Evolutionary conservation across 495 filamentous ascomycete species (phyloP), one percentile per base, ranked within the genome.

Genomic region (Clavariopsis aquatica): DNA sequence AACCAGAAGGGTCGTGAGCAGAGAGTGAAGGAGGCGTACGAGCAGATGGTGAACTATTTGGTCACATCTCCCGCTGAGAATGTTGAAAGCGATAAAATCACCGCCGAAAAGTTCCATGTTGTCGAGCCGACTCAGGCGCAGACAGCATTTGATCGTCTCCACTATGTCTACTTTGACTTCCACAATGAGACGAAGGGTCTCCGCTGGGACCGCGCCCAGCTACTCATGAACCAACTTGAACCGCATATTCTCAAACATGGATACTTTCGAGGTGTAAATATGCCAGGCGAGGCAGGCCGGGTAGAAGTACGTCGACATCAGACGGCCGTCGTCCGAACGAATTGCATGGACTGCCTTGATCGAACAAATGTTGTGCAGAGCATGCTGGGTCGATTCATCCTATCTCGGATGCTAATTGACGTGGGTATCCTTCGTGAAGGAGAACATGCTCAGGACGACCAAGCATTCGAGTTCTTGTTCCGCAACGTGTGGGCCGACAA

Each of bases 341-440:
- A 98, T 72, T 98, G 94, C 76, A 98, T 98, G 94, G 94, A 98
- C 78, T 98, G 95, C 69, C 83, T 98, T 12, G 94, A 98, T 76
- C 91, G 94, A 56, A 98, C 94, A 52, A 98, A 98, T 73, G 92
- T 98, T 10, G 89, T 98, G 1, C 94, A 98, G 74, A 94, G 89
- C 71, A 94, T 96, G 89, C 82, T 98, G 20, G 94, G 88, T 20
- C 88, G 92, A 54, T 92, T 85, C 83, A 87, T 87, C 13, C 76
- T 98, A n/a, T 93, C 89, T 54, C 85, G 89, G 38, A 92, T 96
- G 77, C 83, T 98, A 34, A 82, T 83, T 53, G 94, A 98, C 69
- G 79, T 92, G 12, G 91, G 89, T 27, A 77, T 95, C 52, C 80
- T 97, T 36, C 73, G 82, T 19, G 79, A 81, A 7, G 91, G 91